phyloP scores from a whole-genome alignment of 768 basidiomycete genomes.

The Neoboletus subvelutipes region DNA sequence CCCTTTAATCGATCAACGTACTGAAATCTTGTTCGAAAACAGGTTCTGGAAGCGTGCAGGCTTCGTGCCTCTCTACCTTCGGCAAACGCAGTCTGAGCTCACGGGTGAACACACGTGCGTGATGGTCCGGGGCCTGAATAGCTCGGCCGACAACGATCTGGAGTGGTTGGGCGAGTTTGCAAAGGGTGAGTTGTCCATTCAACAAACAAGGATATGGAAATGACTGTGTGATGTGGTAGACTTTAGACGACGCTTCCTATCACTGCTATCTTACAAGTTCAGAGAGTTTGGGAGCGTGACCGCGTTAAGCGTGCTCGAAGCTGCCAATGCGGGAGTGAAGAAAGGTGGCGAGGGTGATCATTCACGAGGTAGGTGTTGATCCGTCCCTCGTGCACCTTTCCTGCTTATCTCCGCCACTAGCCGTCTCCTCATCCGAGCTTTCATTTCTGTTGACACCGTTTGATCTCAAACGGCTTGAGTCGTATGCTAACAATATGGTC shows the following conservation, averaged over 20 bases:
- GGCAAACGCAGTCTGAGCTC: conserved; percentile 91
- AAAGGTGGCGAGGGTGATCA: conserved; percentile 37
- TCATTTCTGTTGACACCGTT: conserved; percentile 78
- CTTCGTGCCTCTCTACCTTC: conserved; percentile 87
- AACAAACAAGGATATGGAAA: background rate
- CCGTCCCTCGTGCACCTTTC: background rate
- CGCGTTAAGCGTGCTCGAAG: conserved; percentile 86
- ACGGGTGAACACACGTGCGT: conserved; percentile 97
- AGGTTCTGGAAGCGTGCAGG: conserved; percentile 96
- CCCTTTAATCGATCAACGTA: background rate
- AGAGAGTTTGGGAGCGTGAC: conserved; percentile 89
- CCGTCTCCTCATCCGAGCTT: conserved; percentile 42
- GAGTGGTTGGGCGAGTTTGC: conserved; percentile 91
- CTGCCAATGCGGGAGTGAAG: conserved; percentile 65
- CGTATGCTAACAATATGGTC: conserved; percentile 93
- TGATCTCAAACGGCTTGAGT: conserved; percentile 92
- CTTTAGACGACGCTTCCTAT: conserved; percentile 87
- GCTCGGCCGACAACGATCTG: conserved; percentile 56
- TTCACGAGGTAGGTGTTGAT: conserved; percentile 34
- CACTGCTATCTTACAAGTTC: conserved; percentile 91
- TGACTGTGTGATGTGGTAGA: conserved; percentile 47
- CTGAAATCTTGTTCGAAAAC: background rate
- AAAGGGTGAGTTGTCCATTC: conserved; percentile 49
- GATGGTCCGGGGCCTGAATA: conserved; percentile 87
- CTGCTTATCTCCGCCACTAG: conserved; percentile 8